Evolutionary conservation across 2,329 filamentous ascomycete genomes (phyloP).

Genomic region (Colletotrichum falcatum): DNA sequence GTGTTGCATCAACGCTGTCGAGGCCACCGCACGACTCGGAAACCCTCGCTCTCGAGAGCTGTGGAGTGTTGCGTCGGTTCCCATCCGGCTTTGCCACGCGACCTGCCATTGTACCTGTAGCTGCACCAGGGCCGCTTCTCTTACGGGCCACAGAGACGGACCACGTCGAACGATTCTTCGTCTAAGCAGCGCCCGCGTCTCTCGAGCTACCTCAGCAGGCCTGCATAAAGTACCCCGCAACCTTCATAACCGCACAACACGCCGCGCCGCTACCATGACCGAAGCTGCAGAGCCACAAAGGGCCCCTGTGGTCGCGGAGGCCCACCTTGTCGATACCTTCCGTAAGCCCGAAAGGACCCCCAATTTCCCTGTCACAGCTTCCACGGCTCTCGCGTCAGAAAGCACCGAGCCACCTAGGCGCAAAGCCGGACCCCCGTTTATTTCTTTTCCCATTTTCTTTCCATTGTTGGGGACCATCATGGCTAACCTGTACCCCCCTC

Average conservation of each 20-base stretch:
- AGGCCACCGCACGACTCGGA: slow-evolving; percentile 33
- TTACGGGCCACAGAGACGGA: slow-evolving; percentile 24
- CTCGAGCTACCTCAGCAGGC: slow-evolving; percentile 19
- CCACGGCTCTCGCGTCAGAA: slow-evolving; percentile 12
- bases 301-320: slow-evolving; percentile 76
- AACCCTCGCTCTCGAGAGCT: slow-evolving; percentile 15
- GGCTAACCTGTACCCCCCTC: slow-evolving; percentile 23
- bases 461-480: slow-evolving; percentile 31
- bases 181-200: slow-evolving; percentile 27
- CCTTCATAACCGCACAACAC: slow-evolving; percentile 38
- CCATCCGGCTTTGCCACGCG: slow-evolving; percentile 25
- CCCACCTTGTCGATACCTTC: slow-evolving; percentile 81
- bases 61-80: slow-evolving; percentile 38
- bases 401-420: slow-evolving; percentile 2
- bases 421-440: background rate
- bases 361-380: slow-evolving; percentile 19
- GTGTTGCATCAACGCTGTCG: slow-evolving; percentile 26
- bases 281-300: slow-evolving; percentile 55
- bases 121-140: slow-evolving; percentile 25
- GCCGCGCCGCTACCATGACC: slow-evolving; percentile 56
- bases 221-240: slow-evolving; percentile 40
- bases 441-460: background rate
- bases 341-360: slow-evolving; percentile 59
- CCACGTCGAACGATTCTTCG: slow-evolving; percentile 33
- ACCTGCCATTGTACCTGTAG: slow-evolving; percentile 13